Base-by-base conservation (phyloP, 371 early-diverging fungal species). In the Mucor lusitanicus region DNA sequence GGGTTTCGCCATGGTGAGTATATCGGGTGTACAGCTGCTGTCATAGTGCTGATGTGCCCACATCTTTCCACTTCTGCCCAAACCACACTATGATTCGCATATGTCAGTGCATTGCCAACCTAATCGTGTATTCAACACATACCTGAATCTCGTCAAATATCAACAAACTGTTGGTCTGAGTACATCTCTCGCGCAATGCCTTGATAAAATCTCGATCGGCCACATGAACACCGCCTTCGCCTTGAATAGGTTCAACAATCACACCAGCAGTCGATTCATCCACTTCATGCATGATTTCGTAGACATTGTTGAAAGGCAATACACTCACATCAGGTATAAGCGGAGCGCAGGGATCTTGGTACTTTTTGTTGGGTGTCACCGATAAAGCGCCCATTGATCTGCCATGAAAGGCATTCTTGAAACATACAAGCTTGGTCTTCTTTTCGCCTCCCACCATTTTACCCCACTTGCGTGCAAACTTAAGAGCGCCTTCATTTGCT, bases 141-240 rank as follows among this genome's bases (percentile, higher is more conserved):
- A 87, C 90, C 87, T 97, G 98, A 68, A 97, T 94, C 82, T 97
- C 98, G 81, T 97, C 98, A 74, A 81, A 93, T 62, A 96, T 95
- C 73, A 97, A 80, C 59, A 96, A 56, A 6, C 93, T 93, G 9
- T 90, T 91, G 25, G 89, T 87, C 58, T 92, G 86, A 68, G 92
- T 84, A 72, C 96, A 96, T 17, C 87, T 81, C 33, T 85, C 73
- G 30, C 95, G 87, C 40, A 96, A 61, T 6, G 88, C 86, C 50
- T 83, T 75, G 66, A 97, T 71, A 69, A 95, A 97, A 46, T 87
- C 91, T 6, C 76, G 70, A 1, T 75, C 78, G 0, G 93, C 93
- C n/a, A 78, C 65, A 67, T 85, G 82, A 63, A 97, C 82, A 59
- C 98, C 97, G 54, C 96, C 98, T 76, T 97, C 97, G 35, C 98